Evolutionary conservation across 2,329 filamentous ascomycete genomes (phyloP).

Genomic region (Sarocladiaceae sp.): DNA sequence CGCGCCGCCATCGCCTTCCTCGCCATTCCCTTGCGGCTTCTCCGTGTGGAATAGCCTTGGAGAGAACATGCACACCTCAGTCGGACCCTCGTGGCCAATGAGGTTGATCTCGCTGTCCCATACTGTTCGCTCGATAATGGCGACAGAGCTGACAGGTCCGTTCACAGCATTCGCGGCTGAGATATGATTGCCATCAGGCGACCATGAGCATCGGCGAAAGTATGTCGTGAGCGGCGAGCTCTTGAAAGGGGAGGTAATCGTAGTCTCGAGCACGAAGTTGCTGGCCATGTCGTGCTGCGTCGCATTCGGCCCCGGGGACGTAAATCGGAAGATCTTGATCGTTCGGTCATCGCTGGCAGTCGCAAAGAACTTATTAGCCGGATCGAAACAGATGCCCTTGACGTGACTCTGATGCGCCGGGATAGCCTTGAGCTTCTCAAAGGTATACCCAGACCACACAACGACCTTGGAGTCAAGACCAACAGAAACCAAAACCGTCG

Average conservation of each 20-base stretch:
- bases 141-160: slow-evolving; percentile 93
- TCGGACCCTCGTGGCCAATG: slow-evolving; percentile 94
- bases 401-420: slow-evolving; percentile 94
- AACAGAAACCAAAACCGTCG: slow-evolving; percentile 91
- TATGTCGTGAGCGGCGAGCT: slow-evolving; percentile 95
- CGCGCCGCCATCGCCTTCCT: slow-evolving; percentile 37
- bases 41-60: slow-evolving; percentile 79
- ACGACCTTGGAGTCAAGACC: slow-evolving; percentile 97
- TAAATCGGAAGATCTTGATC: slow-evolving; percentile 96
- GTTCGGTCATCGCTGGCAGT: slow-evolving; percentile 96
- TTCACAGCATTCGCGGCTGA: slow-evolving; percentile 96
- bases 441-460: slow-evolving; percentile 96
- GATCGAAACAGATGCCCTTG: slow-evolving; percentile 97
- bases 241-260: slow-evolving; percentile 80
- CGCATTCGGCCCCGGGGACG: slow-evolving; percentile 82
- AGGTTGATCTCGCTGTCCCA: slow-evolving; percentile 98
- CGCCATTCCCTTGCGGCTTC: slow-evolving; percentile 54
- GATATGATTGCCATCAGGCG: slow-evolving; percentile 93
- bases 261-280: slow-evolving; percentile 94
- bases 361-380: slow-evolving; percentile 98
- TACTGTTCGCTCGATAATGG: slow-evolving; percentile 84
- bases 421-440: slow-evolving; percentile 94
- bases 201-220: slow-evolving; percentile 95
- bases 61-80: slow-evolving; percentile 96
- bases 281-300: slow-evolving; percentile 93